Conservation (phyloP, 208 protist genomes). For the Endotrypanum monterogeii region DNA sequence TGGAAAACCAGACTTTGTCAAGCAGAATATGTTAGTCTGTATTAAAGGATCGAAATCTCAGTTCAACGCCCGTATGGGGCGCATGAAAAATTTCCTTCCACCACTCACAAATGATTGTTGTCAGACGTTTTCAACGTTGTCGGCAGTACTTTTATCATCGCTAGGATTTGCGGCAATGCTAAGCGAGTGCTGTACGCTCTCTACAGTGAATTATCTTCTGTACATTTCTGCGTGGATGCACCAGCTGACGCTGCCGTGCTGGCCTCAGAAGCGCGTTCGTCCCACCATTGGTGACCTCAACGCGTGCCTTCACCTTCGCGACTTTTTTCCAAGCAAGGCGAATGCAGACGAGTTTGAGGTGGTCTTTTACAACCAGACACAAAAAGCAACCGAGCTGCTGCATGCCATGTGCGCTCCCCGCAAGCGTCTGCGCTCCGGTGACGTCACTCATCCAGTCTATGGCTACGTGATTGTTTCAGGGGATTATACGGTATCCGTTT, state of each 20-base stretch:
- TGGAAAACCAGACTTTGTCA: slow-evolving; percentile 56
- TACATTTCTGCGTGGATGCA: slow-evolving; percentile 91
- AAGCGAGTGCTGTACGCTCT: slow-evolving; percentile 58
- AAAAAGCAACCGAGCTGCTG: slow-evolving; percentile 50
- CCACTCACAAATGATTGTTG: slow-evolving; percentile 84
- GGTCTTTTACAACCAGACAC: slow-evolving; percentile 81
- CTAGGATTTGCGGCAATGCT: slow-evolving; percentile 69
- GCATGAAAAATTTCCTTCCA: slow-evolving; percentile 57
- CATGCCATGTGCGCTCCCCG: slow-evolving; percentile 48
- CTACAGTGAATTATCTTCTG: slow-evolving; percentile 85
- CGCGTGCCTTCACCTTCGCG: slow-evolving; percentile 60
- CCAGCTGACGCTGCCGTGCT: slow-evolving; percentile 70
- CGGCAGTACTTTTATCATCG: slow-evolving; percentile 75
- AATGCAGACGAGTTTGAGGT: slow-evolving; percentile 77
- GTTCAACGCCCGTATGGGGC: slow-evolving; percentile 68
- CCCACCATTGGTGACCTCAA: slow-evolving; percentile 86
- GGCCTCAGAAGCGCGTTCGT: slow-evolving; percentile 66
- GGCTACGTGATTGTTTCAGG: slow-evolving; percentile 91
- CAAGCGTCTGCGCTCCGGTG: slow-evolving; percentile 15
- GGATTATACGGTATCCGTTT: slow-evolving; percentile 88
- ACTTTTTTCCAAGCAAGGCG: slow-evolving; percentile 76
- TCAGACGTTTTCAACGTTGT: slow-evolving; percentile 85
- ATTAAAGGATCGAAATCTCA: slow-evolving; percentile 80
- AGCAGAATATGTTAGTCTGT: slow-evolving; percentile 51
- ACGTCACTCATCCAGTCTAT: slow-evolving; percentile 42